Percentiles rank a stretch among this genome's conserved stretches.
phyloP scores from a whole-genome alignment of 106 monocot species.

The Amphibolis antarctica region DNA sequence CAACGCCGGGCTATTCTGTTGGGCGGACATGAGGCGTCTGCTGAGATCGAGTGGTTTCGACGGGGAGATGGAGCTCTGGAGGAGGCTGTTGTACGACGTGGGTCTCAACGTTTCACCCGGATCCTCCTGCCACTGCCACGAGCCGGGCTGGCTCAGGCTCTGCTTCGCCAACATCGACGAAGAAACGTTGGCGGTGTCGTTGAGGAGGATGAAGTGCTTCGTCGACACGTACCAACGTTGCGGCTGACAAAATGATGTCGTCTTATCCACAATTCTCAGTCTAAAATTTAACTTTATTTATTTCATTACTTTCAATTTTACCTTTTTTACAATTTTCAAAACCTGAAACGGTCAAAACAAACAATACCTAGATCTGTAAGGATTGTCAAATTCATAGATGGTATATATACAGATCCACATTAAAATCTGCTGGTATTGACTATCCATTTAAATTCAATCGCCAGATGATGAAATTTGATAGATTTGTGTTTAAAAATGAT shows the following conservation, averaged over 20 bases:
- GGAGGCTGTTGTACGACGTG: slow-evolving; percentile 56
- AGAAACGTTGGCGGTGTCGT: slow-evolving; percentile 48
- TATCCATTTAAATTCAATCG: too few relatives aligned
- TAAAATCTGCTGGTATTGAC: too few relatives aligned
- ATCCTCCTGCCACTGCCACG: slow-evolving; percentile 71
- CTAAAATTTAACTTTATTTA: too few relatives aligned
- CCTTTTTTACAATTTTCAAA: too few relatives aligned
- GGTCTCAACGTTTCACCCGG: slow-evolving; percentile 81
- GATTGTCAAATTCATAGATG: too few relatives aligned
- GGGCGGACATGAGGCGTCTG: slow-evolving; percentile 84
- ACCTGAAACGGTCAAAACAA: too few relatives aligned
- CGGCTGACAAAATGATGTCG: background rate
- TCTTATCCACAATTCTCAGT: background rate
- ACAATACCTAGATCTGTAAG: too few relatives aligned
- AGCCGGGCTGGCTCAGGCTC: slow-evolving; percentile 86
- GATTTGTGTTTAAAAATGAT: too few relatives aligned
- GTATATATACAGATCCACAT: too few relatives aligned
- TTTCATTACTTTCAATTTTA: too few relatives aligned
- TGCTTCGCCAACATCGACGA: slow-evolving; percentile 83
- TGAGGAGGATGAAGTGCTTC: slow-evolving; percentile 35
- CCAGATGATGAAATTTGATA: too few relatives aligned
- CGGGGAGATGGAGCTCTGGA: slow-evolving; percentile 82
- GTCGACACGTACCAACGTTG: slow-evolving; percentile 8
- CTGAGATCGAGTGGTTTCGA: slow-evolving; percentile 24
- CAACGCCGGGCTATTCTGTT: slow-evolving; percentile 78